A percentile compares a stretch with the other conserved stretches of the same genome.
phyloP scores from a whole-genome alignment of 2,329 filamentous ascomycete genomes.

The Mycosphaerella arachidis region DNA sequence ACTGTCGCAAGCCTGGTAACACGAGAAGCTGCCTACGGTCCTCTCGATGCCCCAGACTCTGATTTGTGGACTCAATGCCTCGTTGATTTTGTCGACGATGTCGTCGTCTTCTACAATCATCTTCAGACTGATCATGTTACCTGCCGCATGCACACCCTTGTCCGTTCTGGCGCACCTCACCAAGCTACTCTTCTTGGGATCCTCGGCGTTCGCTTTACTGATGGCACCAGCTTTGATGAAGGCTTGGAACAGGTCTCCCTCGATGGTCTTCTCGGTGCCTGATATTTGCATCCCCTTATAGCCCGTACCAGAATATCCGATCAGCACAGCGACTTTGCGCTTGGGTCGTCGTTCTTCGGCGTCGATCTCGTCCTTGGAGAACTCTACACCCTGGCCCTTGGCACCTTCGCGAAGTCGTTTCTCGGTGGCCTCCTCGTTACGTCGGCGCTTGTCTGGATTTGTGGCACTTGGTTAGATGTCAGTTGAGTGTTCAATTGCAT shows the following conservation, averaged over 20 bases:
- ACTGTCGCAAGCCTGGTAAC: constrained; percentile 91
- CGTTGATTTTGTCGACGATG: constrained; percentile 87
- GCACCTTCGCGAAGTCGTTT: constrained; percentile 42
- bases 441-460: constrained; percentile 47
- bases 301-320: constrained; percentile 92
- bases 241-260: constrained; percentile 88
- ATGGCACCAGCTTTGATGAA: constrained; percentile 90
- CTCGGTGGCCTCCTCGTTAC: constrained; percentile 40
- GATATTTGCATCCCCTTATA: constrained; percentile 94
- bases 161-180: constrained; percentile 93
- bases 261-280: constrained; percentile 73
- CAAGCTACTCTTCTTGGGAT: constrained; percentile 92
- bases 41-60: constrained; percentile 90
- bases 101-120: constrained; percentile 89
- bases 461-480: constrained; percentile 35
- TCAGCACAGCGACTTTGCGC: constrained; percentile 90
- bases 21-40: constrained; percentile 86
- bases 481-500: constrained; percentile 32
- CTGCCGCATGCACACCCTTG: constrained; percentile 94
- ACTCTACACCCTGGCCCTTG: constrained; percentile 41
- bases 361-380: constrained; percentile 77
- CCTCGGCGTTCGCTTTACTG: constrained; percentile 92
- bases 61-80: constrained; percentile 78
- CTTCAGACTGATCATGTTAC: constrained; percentile 92
- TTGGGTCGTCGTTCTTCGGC: constrained; percentile 84